A percentile compares a stretch with the other conserved stretches of the same genome.
phyloP scores from a whole-genome alignment of 768 basidiomycete genomes.

The Nidularia sp. region DNA sequence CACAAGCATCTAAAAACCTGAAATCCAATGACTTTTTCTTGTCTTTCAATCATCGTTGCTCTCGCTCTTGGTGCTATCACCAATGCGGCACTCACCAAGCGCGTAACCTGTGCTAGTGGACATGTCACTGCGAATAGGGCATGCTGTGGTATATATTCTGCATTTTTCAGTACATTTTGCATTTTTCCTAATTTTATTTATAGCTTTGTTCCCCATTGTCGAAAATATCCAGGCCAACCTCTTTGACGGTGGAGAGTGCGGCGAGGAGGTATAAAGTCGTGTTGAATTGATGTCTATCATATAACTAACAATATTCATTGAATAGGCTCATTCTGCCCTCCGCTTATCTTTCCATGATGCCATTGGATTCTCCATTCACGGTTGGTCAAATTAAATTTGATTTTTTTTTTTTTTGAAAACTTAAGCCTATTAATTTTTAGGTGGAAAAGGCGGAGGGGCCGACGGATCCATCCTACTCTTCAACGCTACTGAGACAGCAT shows the following conservation, averaged over 20 bases:
- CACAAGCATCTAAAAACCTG: background rate
- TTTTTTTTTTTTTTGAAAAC: conserved; percentile 5
- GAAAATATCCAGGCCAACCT: conserved; percentile 25
- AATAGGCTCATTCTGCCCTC: conserved; percentile 14
- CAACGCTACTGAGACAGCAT: conserved; percentile 14
- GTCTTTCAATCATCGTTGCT: conserved; percentile 10
- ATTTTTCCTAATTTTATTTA: background rate
- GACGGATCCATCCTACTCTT: conserved; percentile 24
- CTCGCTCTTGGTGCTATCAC: conserved; percentile 8
- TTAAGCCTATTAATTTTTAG: conserved; percentile 5
- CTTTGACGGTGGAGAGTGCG: conserved; percentile 28
- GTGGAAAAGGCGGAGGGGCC: conserved; percentile 22
- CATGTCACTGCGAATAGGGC: conserved; percentile 17
- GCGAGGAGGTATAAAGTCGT: conserved; percentile 16
- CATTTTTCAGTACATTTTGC: background rate
- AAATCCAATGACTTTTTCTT: conserved; percentile 13
- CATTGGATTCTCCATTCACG: conserved; percentile 5
- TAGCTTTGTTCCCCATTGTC: conserved; percentile 15
- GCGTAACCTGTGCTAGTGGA: conserved; percentile 17
- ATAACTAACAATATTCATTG: background rate
- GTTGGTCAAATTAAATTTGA: background rate
- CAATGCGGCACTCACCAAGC: conserved; percentile 14
- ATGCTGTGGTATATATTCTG: conserved; percentile 13
- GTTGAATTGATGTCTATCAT: conserved; percentile 14
- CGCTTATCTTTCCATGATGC: conserved; percentile 18